phyloP scores from a whole-genome alignment of 2,329 filamentous ascomycete genomes.

The Phyllosticta citribraziliensis region DNA sequence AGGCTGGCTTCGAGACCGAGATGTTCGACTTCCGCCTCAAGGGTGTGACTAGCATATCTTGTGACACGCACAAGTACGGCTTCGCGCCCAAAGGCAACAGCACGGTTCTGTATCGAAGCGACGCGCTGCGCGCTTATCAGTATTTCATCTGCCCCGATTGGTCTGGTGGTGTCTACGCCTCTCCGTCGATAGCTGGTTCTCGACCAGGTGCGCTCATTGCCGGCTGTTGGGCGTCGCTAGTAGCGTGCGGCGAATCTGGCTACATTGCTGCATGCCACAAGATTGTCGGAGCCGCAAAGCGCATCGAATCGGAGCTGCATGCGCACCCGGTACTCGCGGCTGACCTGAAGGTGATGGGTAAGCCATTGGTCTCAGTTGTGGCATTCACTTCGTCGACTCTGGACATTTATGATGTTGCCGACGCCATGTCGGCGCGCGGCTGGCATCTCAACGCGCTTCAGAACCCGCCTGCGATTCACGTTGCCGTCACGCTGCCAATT shows the following conservation, averaged over 20 bases:
- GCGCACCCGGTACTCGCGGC: constrained; percentile 56
- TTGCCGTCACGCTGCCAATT: constrained; percentile 85
- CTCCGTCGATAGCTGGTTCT: constrained; percentile 81
- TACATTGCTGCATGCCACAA: constrained; percentile 79
- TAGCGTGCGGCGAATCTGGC: constrained; percentile 77
- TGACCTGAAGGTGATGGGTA: constrained; percentile 72
- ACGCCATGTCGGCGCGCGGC: constrained; percentile 71
- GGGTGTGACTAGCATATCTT: constrained; percentile 90
- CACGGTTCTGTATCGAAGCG: constrained; percentile 79
- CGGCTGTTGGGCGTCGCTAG: constrained; percentile 87
- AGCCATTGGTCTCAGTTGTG: constrained; percentile 81
- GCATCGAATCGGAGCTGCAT: constrained; percentile 63
- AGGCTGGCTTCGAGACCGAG: constrained; percentile 82
- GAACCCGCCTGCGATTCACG: constrained; percentile 81
- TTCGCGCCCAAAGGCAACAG: constrained; percentile 98
- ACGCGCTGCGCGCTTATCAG: constrained; percentile 72
- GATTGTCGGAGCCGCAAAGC: constrained; percentile 81
- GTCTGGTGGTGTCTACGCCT: constrained; percentile 93
- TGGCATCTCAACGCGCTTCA: constrained; percentile 97
- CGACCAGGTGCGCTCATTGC: constrained; percentile 90
- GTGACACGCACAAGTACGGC: constrained; percentile 98
- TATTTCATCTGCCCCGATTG: constrained; percentile 95
- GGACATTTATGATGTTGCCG: constrained; percentile 88
- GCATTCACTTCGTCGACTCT: constrained; percentile 78
- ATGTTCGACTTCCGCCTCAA: constrained; percentile 90